phyloP scores from a whole-genome alignment of 805 yeast species.

The Spathaspora arborariae region DNA sequence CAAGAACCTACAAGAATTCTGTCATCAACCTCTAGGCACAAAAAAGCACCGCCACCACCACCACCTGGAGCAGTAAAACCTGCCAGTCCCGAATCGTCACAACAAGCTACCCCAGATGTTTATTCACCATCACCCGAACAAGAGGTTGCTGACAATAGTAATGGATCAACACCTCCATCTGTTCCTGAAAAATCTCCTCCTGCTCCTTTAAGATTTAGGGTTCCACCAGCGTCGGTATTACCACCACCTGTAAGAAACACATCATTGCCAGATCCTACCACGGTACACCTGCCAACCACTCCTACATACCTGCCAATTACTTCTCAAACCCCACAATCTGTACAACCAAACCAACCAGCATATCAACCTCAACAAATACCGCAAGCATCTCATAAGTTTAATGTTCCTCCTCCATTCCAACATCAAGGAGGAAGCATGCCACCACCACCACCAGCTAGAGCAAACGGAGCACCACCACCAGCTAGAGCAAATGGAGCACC shows the following conservation, averaged over 20 bases:
- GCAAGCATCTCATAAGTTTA: neutral
- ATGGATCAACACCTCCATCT: conserved; percentile 1
- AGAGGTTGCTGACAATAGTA: conserved; percentile 5
- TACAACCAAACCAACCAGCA: conserved; percentile 9
- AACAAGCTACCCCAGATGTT: conserved; percentile 5
- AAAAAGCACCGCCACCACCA: conserved; percentile 41
- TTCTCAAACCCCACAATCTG: conserved; percentile 2
- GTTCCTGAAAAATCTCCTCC: conserved; percentile 8
- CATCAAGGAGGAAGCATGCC: neutral
- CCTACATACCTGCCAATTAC: conserved; percentile 1
- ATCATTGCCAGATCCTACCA: conserved; percentile 15
- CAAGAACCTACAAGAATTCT: conserved; percentile 6
- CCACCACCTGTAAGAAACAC: conserved; percentile 26
- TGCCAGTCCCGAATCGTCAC: conserved; percentile 10
- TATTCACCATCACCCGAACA: conserved; percentile 11
- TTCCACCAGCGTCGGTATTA: conserved; percentile 31
- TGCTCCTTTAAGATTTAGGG: conserved; percentile 22
- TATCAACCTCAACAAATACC: conserved; percentile 1
- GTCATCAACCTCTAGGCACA: conserved; percentile 16
- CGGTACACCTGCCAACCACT: neutral
- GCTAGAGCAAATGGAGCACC: conserved; percentile 11
- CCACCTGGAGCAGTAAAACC: conserved; percentile 18
- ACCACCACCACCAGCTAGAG: conserved; percentile 9
- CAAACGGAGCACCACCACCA: conserved; percentile 12
- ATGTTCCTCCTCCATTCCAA: conserved; percentile 4